phyloP scores from a whole-genome alignment of 1,284 basidiomycete species.

The Ustilago xerochloae region DNA sequence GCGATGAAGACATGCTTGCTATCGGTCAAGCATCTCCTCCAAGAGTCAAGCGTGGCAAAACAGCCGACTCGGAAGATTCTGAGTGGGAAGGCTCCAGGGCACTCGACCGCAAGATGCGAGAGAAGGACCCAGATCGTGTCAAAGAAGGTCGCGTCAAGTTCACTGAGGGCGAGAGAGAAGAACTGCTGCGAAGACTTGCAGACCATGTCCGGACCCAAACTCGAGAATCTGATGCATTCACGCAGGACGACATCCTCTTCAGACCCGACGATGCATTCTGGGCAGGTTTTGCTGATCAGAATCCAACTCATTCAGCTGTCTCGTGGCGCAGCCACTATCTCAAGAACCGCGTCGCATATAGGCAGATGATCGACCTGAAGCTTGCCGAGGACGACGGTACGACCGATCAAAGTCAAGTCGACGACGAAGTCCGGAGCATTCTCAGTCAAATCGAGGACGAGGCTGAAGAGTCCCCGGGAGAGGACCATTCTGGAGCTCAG shows the following conservation, averaged over 20 bases:
- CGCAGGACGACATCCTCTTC: conserved; percentile 9
- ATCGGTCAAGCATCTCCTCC: not conserved
- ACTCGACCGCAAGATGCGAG: conserved; percentile 10
- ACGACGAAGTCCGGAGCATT: not conserved
- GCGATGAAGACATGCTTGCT: conserved; percentile 3
- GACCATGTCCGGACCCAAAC: conserved; percentile 4
- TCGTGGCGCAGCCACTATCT: conserved; percentile 43
- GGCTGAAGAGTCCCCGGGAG: not conserved
- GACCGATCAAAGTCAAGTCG: conserved; percentile 6
- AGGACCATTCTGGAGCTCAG: no score
- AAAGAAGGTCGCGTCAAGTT: conserved; percentile 11
- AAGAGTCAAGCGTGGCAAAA: not conserved
- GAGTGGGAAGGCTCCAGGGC: conserved; percentile 35
- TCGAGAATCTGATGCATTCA: not conserved
- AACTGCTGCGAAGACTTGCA: conserved; percentile 6
- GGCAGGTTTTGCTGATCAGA: conserved; percentile 10
- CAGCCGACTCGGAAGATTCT: conserved; percentile 8
- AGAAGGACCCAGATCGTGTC: not conserved
- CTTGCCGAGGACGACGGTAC: not conserved
- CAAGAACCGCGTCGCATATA: conserved; percentile 34
- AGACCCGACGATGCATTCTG: conserved; percentile 32
- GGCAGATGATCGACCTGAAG: conserved; percentile 6
- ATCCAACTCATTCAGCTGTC: conserved; percentile 18
- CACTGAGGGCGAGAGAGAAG: conserved; percentile 15
- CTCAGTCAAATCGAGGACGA: not conserved